Conservation (phyloP, 441 rosid genomes). For the Hura crepitans region DNA sequence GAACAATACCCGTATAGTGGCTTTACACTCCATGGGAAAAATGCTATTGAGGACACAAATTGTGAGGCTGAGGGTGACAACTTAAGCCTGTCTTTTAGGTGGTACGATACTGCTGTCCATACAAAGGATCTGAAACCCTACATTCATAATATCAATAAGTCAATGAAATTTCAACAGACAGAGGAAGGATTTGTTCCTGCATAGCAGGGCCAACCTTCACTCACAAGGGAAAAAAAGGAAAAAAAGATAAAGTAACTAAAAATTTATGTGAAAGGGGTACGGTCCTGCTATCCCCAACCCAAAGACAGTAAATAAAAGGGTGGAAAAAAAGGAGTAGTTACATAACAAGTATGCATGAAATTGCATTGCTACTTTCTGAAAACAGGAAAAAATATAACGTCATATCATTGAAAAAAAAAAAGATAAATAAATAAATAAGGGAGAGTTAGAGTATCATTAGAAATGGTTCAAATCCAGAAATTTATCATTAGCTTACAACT, state of each 20-base stretch:
- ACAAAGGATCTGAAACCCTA: slow-evolving; percentile 97
- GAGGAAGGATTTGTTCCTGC: too few species aligned
- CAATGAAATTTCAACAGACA: neutral
- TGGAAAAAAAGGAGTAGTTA: neutral
- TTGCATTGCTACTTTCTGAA: neutral
- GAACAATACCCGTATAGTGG: slow-evolving; percentile 80
- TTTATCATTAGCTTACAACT: neutral
- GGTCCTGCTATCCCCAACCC: too few species aligned
- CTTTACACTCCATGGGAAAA: slow-evolving; percentile 94
- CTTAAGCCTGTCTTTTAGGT: slow-evolving; percentile 75
- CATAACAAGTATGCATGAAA: neutral
- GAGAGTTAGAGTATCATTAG: neutral
- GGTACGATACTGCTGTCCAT: slow-evolving; percentile 96
- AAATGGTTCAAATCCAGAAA: neutral
- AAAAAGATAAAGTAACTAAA: too few species aligned
- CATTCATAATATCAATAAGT: slow-evolving; percentile 18
- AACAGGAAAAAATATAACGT: neutral
- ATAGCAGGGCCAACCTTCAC: too few species aligned
- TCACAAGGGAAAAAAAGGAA: too few species aligned
- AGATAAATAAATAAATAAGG: too few species aligned
- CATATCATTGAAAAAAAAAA: neutral
- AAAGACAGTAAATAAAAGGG: neutral
- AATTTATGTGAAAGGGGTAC: too few species aligned
- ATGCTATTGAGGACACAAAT: slow-evolving; percentile 69
- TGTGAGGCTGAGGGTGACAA: slow-evolving; percentile 96